Conservation (phyloP, 306 rosid species). For the Vachellia collinsii region DNA sequence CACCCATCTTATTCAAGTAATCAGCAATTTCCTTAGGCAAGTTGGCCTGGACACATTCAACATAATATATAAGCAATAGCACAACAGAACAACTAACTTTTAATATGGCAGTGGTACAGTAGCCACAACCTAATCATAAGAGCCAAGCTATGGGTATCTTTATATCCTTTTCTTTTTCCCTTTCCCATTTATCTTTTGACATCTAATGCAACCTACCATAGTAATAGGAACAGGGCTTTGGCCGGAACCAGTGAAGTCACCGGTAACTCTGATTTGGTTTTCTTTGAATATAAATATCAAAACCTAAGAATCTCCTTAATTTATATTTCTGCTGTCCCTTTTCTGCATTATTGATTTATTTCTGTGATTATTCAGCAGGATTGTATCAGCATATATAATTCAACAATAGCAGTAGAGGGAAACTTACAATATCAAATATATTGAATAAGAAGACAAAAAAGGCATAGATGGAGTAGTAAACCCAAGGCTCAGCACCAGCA, state of each 20-base stretch:
- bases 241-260: not conserved
- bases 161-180: conserved; percentile 7
- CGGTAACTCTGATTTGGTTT: not conserved
- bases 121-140: not conserved
- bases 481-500: conserved; percentile 95
- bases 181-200: not conserved
- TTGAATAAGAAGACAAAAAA: conserved; percentile 92
- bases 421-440: conserved; percentile 95
- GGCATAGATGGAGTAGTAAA: conserved; percentile 86
- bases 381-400: not conserved
- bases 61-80: conserved; percentile 24
- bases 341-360: not conserved
- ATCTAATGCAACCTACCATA: conserved; percentile 24
- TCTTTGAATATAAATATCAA: not conserved
- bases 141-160: conserved; percentile 22
- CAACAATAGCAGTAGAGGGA: conserved; percentile 32
- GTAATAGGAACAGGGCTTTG: not conserved
- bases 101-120: not conserved
- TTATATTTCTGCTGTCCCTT: not conserved
- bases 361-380: not conserved
- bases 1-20: conserved; percentile 99
- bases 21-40: conserved; percentile 99
- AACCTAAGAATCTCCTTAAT: not conserved
- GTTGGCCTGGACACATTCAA: conserved; percentile 76
- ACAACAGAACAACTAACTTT: conserved; percentile 20